Percentiles rank a stretch among this genome's conserved stretches.
These are phyloP conservation scores for Stromatinia cepivora DNA, from an alignment of 2,329 filamentous ascomycete species.

Conservation along the genomic window DNA sequence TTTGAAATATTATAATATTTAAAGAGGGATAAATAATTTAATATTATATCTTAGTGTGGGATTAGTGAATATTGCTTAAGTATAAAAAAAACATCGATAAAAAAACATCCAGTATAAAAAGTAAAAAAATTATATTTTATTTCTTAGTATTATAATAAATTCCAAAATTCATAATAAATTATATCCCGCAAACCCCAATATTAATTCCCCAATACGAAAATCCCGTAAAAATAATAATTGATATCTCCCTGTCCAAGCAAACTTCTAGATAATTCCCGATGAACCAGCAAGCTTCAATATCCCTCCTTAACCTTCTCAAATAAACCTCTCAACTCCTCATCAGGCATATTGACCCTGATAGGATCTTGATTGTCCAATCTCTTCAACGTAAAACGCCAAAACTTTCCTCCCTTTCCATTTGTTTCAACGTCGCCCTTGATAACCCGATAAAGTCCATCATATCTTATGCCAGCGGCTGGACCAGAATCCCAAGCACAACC, in stretches of 20 bases:
- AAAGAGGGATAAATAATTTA: no score
- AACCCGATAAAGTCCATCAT: slow-evolving; percentile 8
- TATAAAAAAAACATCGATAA: no score
- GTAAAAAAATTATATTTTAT: no score
- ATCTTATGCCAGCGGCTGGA: background rate
- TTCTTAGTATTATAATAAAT: background rate
- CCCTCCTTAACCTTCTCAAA: slow-evolving; percentile 12
- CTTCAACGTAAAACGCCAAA: background rate
- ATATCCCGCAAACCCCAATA: background rate
- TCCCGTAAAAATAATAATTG: background rate
- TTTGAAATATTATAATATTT: no score
- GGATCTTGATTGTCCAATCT: background rate
- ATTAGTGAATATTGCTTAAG: no score
- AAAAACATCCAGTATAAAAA: no score
- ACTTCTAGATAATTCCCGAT: no score
- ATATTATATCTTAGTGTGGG: no score
- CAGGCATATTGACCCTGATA: background rate
- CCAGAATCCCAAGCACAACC: background rate
- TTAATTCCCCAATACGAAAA: background rate
- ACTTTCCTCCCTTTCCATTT: background rate
- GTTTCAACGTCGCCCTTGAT: no score
- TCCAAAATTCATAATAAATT: background rate
- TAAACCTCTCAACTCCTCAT: no score
- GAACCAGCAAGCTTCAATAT: background rate
- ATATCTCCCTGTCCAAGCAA: background rate